A percentile compares a stretch with the other conserved stretches of the same genome.
Conservation (phyloP, 176 grass and related monocot species). For the Sorghum bicolor region Sorghum_bicolor_NCBIv3 NC_012870.2:3871501-3872000, state of each 20-base stretch:
- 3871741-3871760: conserved; percentile 2
- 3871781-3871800: neutral
- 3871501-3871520: conserved; percentile 64
- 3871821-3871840: neutral
- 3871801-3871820: neutral
- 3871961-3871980: neutral
- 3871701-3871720: conserved; percentile 17
- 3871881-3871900: neutral
- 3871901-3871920: neutral
- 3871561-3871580: conserved; percentile 19
- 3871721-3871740: neutral
- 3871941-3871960: neutral
- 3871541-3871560: conserved; percentile 40
- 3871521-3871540: conserved; percentile 64
- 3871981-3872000: neutral
- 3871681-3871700: conserved; percentile 24
- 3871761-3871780: neutral
- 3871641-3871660: conserved; percentile 93
- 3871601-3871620: conserved; percentile 5
- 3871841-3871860: neutral
- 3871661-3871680: conserved; percentile 85
- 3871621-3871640: conserved; percentile 96
- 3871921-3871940: neutral
- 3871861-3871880: neutral
- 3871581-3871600: neutral